Base-by-base conservation (phyloP, 768 basidiomycete genomes). In the Panaeolus papilionaceus region DNA sequence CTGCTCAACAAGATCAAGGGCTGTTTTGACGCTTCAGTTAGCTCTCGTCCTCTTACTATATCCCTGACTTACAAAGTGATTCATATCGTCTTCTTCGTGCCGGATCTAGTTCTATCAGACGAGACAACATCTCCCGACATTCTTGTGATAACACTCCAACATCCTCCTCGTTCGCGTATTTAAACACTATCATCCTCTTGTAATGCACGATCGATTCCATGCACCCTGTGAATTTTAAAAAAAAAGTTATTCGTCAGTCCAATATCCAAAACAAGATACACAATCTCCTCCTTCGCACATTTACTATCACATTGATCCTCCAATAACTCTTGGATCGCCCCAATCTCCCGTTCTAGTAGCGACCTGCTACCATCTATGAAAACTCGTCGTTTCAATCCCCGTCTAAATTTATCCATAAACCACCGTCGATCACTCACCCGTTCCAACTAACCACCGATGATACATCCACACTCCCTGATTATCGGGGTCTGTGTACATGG, bases 401-500 rank as follows among this genome's bases (percentile, higher is more conserved):
- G 9, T 62, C 63, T 39, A 38, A 42, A 40, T n/a, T 44, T 23
- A 16, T 45, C 38, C 20, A 64, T 44, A 49, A 49, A 23, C 23
- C n/a, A 47, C n/a, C 20, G 47, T 49, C 47, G 47, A 49, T 49
- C 47, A 49, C 84, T 68, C 73, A 91, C 96, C 91, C 69, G 86
- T 78, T 8, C 94, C 95, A 64, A 98, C 86, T 2, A 99, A 84
- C 96, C 97, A 99, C n/a, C 96, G 88, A 74, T 99, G 98, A 77
- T 99, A 99, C 66, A 99, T 88, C 98, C 98, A 99, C 0, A 94
- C 95, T 68, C 94, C 95, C 77, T 99, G 97, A 77, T 99, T 97
- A 54, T 89, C 88, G 3, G 98, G 98, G 74, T 98, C 96, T 0
- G 96, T 98, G 79, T 96, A 99, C 81, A 99, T 88, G 0, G 97